Conservation (phyloP, 768 basidiomycete genomes). For the Mycena rebaudengoi region DNA sequence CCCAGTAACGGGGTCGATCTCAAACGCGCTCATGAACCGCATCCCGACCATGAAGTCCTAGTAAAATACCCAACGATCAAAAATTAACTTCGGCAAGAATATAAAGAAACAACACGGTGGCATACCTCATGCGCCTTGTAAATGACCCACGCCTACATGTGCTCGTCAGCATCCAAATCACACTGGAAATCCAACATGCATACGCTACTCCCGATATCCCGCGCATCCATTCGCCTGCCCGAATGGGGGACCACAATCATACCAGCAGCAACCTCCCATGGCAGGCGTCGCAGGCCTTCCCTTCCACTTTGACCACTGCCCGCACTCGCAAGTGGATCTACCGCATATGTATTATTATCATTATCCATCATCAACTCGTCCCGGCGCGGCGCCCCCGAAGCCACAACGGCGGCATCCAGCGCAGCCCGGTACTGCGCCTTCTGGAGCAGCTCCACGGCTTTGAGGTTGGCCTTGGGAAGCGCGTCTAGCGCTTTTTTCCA, state of each 20-base stretch:
- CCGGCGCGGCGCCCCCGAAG: not conserved
- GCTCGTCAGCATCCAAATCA: not conserved
- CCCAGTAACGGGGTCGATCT: too few relatives aligned
- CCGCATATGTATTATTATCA: not conserved
- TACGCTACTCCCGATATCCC: conserved; percentile 9
- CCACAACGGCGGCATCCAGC: conserved; percentile 6
- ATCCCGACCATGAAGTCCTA: conserved; percentile 22
- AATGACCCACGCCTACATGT: conserved; percentile 30
- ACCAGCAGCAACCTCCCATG: too few relatives aligned
- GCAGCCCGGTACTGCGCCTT: conserved; percentile 24
- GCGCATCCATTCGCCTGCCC: conserved; percentile 2
- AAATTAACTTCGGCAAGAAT: not conserved
- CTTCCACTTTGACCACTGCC: too few relatives aligned
- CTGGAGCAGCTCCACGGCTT: conserved; percentile 13
- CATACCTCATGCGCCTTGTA: conserved; percentile 27
- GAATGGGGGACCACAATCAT: too few relatives aligned
- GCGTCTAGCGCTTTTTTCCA: conserved; percentile 26
- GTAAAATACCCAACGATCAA: too few relatives aligned
- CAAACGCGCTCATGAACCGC: too few relatives aligned
- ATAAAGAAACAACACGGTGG: too few relatives aligned
- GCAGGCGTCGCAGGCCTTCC: too few relatives aligned
- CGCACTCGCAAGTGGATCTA: conserved; percentile 25
- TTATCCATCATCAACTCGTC: not conserved
- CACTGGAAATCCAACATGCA: too few relatives aligned
- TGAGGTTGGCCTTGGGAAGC: conserved; percentile 15